Evolutionary conservation across 2,329 filamentous ascomycete genomes (phyloP).

Genomic region (Microdochium nivale): DNA sequence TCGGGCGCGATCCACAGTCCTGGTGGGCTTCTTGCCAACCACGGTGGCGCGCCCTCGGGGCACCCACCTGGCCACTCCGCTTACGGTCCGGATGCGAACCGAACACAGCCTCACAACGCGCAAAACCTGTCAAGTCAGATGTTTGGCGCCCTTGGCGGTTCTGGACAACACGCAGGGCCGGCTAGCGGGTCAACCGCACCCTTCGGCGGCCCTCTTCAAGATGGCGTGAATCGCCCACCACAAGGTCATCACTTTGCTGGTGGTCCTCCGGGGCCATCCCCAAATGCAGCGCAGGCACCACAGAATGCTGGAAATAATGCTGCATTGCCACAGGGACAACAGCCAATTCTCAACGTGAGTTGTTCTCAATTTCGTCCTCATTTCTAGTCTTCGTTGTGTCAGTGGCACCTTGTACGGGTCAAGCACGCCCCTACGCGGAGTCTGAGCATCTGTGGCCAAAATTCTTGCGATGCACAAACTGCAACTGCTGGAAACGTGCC

Average conservation of each 20-base stretch:
- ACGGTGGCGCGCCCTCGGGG: conserved; percentile 49
- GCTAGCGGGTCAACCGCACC: conserved; percentile 26
- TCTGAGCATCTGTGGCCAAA: too few species aligned
- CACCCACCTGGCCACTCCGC: conserved; percentile 43
- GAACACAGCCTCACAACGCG: conserved; percentile 42
- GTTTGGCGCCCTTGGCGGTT: conserved; percentile 30
- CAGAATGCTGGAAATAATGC: conserved; percentile 32
- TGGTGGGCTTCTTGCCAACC: conserved; percentile 74
- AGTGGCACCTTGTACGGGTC: too few species aligned
- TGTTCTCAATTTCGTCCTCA: conserved; percentile 4
- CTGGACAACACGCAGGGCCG: conserved; percentile 26
- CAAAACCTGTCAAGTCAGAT: conserved; percentile 42
- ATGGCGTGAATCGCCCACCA: conserved; percentile 40
- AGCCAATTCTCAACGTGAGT: conserved; percentile 70
- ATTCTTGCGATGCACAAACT: too few species aligned
- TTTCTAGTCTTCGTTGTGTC: neutral
- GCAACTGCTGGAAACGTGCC: too few species aligned
- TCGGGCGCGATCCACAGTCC: conserved; percentile 82
- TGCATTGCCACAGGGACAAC: conserved; percentile 66
- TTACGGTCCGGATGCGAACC: conserved; percentile 41
- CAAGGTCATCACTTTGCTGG: conserved; percentile 40
- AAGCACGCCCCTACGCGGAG: too few species aligned
- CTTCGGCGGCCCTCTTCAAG: conserved; percentile 61
- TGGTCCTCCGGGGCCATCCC: conserved; percentile 17
- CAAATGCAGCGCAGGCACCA: conserved; percentile 26